Evolutionary conservation across 2,329 filamentous ascomycete species (phyloP), one percentile per base, ranked within the genome.

Genomic region (Chaetomium strumarium): DNA sequence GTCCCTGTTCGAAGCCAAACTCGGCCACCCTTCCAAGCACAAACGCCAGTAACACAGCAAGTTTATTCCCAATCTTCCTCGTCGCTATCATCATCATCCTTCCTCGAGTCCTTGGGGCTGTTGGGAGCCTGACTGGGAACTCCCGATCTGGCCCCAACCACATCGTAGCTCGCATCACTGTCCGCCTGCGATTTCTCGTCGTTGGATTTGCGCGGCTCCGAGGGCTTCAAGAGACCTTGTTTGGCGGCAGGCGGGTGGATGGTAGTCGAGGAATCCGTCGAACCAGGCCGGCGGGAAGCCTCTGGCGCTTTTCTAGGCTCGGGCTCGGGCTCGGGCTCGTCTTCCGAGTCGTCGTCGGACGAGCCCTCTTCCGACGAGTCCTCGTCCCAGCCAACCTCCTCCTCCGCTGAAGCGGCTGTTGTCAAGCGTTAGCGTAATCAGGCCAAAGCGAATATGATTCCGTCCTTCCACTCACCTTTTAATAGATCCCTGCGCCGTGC

Each of bases 101-200:
- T 79, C 57, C 72, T 73, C 16, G 72, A 63, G 33, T 79, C 80
- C 66, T 81, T 83, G 24, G 81, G 81, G 65, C 81, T 84, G 66
- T 72, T 80, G 20, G 90, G 86, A 16, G 90, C 85, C 59, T 88
- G 86, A 67, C 88, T 96, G 36, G 85, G 83, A 41, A 82, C 80
- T 45, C 87, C 88, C 47, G 87, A 91, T 42, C 83, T 76, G 6
- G 85, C 84, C 8, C 87, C 86, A 42, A 99, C 90, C 33, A 99
- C 79, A 67, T 99, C 93, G 68, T 99, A 99, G 72, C 90, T 96
- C 16, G 89, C 89, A 63, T 99, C 93, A 67, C 92, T 96, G 63
- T 93, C 93, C 8, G 90, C 84, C 61, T 93, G 88, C 24, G 88
- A 95, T 67, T 92, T 90, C 67, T 90, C 86, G 64, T 96, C 90